A percentile compares a stretch with the other conserved stretches of the same genome.
phyloP scores from a whole-genome alignment of 352 stramenopile species.

The Globisporangium cylindrosporum region DNA sequence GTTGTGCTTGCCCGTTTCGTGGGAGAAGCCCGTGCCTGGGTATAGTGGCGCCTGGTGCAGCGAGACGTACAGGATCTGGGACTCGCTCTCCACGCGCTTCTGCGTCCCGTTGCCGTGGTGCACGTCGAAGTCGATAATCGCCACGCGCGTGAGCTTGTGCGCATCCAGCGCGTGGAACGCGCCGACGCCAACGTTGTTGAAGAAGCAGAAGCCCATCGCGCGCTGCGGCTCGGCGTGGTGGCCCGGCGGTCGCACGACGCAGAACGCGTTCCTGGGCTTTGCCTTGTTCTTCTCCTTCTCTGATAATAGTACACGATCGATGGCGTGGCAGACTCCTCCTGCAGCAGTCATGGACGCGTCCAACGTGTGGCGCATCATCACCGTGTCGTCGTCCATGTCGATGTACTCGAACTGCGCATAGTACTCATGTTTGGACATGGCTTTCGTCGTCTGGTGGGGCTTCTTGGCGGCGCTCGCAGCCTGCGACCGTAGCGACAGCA shows the following conservation, averaged over 20 bases:
- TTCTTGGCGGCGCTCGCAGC: background rate
- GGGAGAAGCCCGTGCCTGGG: conserved; percentile 35
- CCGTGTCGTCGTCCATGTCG: conserved; percentile 65
- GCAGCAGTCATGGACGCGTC: conserved; percentile 61
- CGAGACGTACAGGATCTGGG: conserved; percentile 47
- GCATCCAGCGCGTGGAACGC: conserved; percentile 90
- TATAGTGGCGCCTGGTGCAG: conserved; percentile 58
- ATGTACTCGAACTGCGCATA: conserved; percentile 64
- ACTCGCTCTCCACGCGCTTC: conserved; percentile 27
- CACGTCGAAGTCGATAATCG: conserved; percentile 75
- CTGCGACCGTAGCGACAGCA: conserved; percentile 7
- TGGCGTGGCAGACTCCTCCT: conserved; percentile 76
- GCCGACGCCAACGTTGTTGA: conserved; percentile 95
- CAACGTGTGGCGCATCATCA: conserved; percentile 68
- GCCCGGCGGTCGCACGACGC: conserved; percentile 67
- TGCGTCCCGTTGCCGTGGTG: conserved; percentile 90
- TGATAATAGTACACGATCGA: conserved; percentile 47
- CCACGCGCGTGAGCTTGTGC: conserved; percentile 41
- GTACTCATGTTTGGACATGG: conserved; percentile 41
- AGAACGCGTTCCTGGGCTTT: conserved; percentile 80
- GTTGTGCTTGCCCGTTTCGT: conserved; percentile 29
- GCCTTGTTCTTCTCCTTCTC: background rate
- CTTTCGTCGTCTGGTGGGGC: conserved; percentile 18
- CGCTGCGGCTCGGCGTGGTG: conserved; percentile 50
- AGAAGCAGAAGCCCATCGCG: conserved; percentile 92